Evolutionary conservation across 202 grass and related monocot species (phyloP), one percentile per base, ranked within the genome.

Genomic region (Dendrocalamus latiflorus): DNA sequence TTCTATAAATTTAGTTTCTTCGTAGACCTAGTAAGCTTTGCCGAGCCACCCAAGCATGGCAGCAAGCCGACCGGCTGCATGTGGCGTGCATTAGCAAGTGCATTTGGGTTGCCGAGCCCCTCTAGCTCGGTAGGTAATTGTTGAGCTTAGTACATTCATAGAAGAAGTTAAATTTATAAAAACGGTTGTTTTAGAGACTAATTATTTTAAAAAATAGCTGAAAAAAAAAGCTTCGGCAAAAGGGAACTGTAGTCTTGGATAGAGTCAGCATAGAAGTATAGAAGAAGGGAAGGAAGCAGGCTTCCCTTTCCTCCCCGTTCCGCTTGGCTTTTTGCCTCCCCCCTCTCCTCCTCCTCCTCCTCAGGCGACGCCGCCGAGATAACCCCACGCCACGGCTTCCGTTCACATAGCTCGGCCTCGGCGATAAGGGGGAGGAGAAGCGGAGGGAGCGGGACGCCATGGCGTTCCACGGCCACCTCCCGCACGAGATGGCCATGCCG

Each of bases 381-480:
- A 68, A 49, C 74, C 65, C 48, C 61, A 42, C 70, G 56, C 54
- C 67, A 24, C 45, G 26, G 17, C 65, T 8, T 8, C 58, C 60
- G 57, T 65, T 77, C 80, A n/a, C 75, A 74, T 48, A 54, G 47
- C 36, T 21, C 13, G 3, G 12, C 39, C 70, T 68, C 30, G 82
- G 63, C 43, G 78, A 56, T 56, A 81, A 68, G 72, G 21, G 28
- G 50, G 38, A 74, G 33, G 25, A 22, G 41, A 2, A 4, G n/a
- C 34, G 49, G 18, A 30, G 25, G 20, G 55, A 58, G 21, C 55
- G 34, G 34, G 59, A 48, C 14, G 28, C 50, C 43, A 94, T 94
- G 92, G 92, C 89, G 83, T 94, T 87, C 78, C 92, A 87, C 70
- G 84, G 86, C 13, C 92, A 89, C 69, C 70, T 94, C 59, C 76